Conservation (phyloP, 2,329 filamentous ascomycete genomes). For the Hypoxylon sp. region DNA sequence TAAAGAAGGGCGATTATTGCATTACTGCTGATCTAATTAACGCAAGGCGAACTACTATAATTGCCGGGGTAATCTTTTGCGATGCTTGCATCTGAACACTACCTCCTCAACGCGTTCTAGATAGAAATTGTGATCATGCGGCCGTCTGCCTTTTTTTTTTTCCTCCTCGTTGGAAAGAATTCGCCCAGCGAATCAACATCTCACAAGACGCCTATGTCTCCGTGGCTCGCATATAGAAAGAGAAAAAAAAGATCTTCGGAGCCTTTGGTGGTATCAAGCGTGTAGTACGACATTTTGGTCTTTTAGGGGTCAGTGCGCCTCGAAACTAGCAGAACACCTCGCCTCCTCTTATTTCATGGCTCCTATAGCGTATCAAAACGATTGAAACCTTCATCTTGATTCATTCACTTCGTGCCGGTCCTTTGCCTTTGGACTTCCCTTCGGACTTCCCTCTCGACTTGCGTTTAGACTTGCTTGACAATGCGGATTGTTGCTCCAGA, state of each 20-base stretch:
- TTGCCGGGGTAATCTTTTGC: conserved; percentile 19
- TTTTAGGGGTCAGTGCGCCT: conserved; percentile 25
- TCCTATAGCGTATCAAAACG: conserved; percentile 24
- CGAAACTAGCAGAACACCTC: conserved; percentile 24
- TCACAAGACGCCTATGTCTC: conserved; percentile 27
- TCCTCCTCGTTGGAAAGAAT: no score
- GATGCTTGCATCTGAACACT: conserved; percentile 20
- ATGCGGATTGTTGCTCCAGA: no score
- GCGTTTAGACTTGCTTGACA: no score
- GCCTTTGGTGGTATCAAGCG: conserved; percentile 18
- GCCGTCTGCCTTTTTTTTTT: conserved; percentile 15
- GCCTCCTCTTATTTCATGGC: conserved; percentile 10
- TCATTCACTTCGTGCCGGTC: background rate
- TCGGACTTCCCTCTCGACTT: no score
- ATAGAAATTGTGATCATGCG: conserved; percentile 19
- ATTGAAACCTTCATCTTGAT: conserved; percentile 21
- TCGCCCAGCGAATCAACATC: conserved; percentile 34
- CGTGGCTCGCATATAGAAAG: conserved; percentile 10
- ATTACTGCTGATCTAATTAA: conserved; percentile 37
- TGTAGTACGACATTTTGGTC: conserved; percentile 10
- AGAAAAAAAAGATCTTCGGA: conserved; percentile 1
- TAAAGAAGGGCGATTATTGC: conserved; percentile 31
- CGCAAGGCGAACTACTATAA: conserved; percentile 28
- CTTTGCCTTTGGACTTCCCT: no score
- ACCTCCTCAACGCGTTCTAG: conserved; percentile 30